These are phyloP conservation scores for Coemansia sp. DNA, from an alignment of 192 early-diverging fungal genomes.

Conservation along the genomic window DNA sequence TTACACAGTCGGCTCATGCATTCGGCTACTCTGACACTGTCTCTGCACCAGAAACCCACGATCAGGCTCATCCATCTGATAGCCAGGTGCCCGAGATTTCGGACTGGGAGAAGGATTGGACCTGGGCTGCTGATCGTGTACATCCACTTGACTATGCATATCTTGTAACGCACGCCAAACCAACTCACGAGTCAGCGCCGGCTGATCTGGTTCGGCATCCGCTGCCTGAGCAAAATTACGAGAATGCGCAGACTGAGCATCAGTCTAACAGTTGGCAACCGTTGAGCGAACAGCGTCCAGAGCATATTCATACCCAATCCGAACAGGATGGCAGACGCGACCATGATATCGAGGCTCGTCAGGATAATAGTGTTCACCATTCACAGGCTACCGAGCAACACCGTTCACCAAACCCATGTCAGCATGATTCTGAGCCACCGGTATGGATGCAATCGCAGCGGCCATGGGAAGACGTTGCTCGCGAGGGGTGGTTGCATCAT, in stretches of 20 bases:
- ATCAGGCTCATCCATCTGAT: background rate
- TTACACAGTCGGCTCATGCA: background rate
- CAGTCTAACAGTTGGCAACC: background rate
- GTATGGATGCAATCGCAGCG: conserved; percentile 55
- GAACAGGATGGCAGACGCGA: background rate
- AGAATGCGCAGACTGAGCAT: background rate
- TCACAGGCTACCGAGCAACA: background rate
- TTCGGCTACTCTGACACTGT: background rate
- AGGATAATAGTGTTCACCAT: background rate
- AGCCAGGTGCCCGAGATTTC: conserved; percentile 30
- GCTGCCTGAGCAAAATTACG: background rate
- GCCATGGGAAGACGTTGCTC: conserved; percentile 60
- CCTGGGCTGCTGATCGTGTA: conserved; percentile 51
- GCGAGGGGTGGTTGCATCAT: conserved; percentile 56
- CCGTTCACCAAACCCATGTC: background rate
- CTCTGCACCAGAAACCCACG: background rate
- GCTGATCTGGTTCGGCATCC: background rate
- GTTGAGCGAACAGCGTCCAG: background rate
- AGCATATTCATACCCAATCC: background rate
- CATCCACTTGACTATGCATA: conserved; percentile 53
- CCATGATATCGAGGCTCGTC: background rate
- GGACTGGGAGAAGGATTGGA: conserved; percentile 58
- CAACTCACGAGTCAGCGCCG: background rate
- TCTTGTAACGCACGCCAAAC: conserved; percentile 22
- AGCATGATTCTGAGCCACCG: background rate